Evolutionary conservation across 1,284 basidiomycete genomes (phyloP), one percentile per base, ranked within the genome.

Genomic region (Cerrena zonata): DNA sequence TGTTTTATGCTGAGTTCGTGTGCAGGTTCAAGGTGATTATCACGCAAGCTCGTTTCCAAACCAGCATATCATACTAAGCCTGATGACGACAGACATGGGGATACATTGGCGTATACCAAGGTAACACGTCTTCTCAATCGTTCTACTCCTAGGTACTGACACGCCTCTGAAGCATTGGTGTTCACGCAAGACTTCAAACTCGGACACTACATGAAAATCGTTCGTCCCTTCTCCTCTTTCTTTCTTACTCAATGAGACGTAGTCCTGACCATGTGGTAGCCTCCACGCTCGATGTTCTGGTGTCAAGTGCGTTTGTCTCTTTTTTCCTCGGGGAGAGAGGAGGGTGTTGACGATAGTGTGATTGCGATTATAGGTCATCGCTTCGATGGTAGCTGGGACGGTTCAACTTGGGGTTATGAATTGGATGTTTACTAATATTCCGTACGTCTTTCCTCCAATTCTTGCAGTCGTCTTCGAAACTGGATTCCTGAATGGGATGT

Each of bases 111-210:
- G 69, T 74, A 59, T 65, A 66, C 1, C 74, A 75, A 61, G 73
- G 71, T 52, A 53, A 22, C 5, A 13, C 3, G 22, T 34, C 40
- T 43, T 11, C 7, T 21, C 22, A 25, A 19, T 24, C 18, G 18
- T n/a, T 5, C n/a, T 22, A 21, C 11, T 25, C 27, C 10, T 11
- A 12, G 7, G 22, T 5, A 13, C 22, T 39, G 37, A 39, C 5
- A 39, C 13, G n/a, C 25, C 41, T 7, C 39, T 49, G 4, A 7
- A 62, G 58, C 58, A 15, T 56, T 61, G 58, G 55, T 52, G 21
- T 86, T 87, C 64, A 76, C 83, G 3, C 75, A 77, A 12, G 84
- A 87, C 61, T 80, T 85, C 64, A 85, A 86, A 60, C 75, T 86
- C 25, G 83, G 82, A 2, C 83, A 86, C 56, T 85, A 86, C 67